phyloP scores from a whole-genome alignment of 208 protist species.

The Leishmania martiniquensis region DNA sequence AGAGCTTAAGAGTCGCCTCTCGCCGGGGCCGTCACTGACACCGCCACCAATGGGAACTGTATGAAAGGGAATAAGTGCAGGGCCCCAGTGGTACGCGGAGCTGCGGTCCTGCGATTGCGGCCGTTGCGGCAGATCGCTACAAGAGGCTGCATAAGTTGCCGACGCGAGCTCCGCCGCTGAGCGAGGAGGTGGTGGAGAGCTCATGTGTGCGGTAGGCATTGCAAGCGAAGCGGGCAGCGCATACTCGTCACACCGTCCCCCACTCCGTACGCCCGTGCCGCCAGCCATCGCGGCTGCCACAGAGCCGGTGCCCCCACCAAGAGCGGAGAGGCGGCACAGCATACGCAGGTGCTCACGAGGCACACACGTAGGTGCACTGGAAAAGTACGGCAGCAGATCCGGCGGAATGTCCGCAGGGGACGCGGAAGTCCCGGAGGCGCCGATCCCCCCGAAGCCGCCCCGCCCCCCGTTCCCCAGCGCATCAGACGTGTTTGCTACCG shows the following conservation, averaged over 20 bases:
- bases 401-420: not conserved
- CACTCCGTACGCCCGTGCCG: not conserved
- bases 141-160: not conserved
- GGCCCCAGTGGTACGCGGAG: slow-evolving; percentile 15
- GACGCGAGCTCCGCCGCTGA: not conserved
- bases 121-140: not conserved
- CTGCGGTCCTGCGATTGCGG: not conserved
- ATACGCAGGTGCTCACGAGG: slow-evolving; percentile 28
- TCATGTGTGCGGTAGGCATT: not conserved
- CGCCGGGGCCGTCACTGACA: not conserved
- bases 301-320: not conserved
- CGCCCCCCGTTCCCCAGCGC: not conserved
- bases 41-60: slow-evolving; percentile 8
- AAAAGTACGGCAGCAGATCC: slow-evolving; percentile 6
- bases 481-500: not conserved
- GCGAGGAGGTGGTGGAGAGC: not conserved
- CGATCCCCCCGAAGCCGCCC: not conserved
- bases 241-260: not conserved
- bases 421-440: not conserved
- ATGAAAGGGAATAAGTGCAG: slow-evolving; percentile 24
- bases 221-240: not conserved
- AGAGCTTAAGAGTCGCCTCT: not conserved
- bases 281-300: not conserved
- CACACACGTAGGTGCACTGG: slow-evolving; percentile 24
- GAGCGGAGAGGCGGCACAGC: slow-evolving; percentile 22